A percentile compares a stretch with the other conserved stretches of the same genome.
Evolutionary conservation across 2,329 filamentous ascomycete genomes (phyloP).

Genomic region (Pestalotiopsis sp.): DNA sequence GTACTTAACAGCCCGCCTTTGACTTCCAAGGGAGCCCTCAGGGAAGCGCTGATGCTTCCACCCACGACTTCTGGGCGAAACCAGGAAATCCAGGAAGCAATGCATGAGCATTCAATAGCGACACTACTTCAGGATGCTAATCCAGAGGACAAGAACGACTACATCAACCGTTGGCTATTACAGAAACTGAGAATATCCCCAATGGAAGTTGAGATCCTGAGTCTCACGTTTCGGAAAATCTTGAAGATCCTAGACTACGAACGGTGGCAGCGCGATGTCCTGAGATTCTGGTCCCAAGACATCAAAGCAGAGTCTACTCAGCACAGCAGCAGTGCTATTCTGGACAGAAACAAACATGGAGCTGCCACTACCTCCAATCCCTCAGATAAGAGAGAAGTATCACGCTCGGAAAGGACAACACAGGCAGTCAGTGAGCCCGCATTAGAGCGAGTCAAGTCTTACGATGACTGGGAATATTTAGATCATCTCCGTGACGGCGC

Average conservation of each 20-base stretch:
- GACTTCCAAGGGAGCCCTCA: not conserved
- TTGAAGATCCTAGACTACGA: conserved; percentile 35
- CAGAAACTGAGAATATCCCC: conserved; percentile 51
- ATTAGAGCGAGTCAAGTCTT: not conserved
- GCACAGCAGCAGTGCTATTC: too few species aligned
- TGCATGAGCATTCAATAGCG: conserved; percentile 3
- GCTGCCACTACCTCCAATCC: not conserved
- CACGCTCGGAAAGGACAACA: not conserved
- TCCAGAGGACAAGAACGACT: conserved; percentile 42
- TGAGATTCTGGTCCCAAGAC: conserved; percentile 43
- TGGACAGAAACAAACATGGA: too few species aligned
- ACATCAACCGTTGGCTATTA: conserved; percentile 56
- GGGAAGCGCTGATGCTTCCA: not conserved
- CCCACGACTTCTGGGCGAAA: not conserved
- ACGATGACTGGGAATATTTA: not conserved
- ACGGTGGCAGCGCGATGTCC: conserved; percentile 45
- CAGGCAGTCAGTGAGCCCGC: not conserved
- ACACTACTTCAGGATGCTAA: not conserved
- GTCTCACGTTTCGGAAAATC: conserved; percentile 34
- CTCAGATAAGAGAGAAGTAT: not conserved
- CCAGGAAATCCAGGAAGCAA: not conserved
- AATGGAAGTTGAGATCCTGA: conserved; percentile 46
- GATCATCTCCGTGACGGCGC: not conserved
- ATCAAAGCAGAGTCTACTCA: not conserved
- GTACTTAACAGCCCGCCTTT: not conserved